Evolutionary conservation across 2,329 filamentous ascomycete genomes (phyloP).

Genomic region (Bipolaris oryzae): DNA sequence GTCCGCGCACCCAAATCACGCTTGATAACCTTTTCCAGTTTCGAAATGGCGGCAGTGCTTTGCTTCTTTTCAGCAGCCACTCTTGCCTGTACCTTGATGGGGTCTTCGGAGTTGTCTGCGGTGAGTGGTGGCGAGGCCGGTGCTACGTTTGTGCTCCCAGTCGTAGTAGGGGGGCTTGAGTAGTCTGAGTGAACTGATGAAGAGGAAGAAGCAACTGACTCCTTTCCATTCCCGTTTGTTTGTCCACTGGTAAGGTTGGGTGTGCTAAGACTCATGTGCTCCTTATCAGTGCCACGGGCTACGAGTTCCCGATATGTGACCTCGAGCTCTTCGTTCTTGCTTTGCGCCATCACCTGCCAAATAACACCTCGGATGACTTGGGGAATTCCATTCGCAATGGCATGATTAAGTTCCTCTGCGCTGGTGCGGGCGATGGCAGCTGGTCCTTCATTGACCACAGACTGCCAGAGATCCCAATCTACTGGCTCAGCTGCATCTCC

Average conservation of each 20-base stretch:
- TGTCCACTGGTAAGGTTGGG: constrained; percentile 56
- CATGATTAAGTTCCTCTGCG: constrained; percentile 84
- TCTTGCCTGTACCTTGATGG: constrained; percentile 68
- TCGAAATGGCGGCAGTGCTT: constrained; percentile 73
- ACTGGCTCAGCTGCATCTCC: constrained; percentile 73
- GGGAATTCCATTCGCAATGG: constrained; percentile 92
- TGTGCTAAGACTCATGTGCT: constrained; percentile 49
- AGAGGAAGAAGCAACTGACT: constrained; percentile 74
- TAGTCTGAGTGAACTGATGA: constrained; percentile 83
- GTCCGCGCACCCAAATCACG: constrained; percentile 90
- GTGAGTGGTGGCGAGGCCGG: constrained; percentile 61
- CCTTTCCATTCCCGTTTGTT: constrained; percentile 62
- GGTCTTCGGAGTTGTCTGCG: constrained; percentile 63
- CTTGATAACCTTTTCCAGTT: constrained; percentile 89
- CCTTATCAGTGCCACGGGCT: constrained; percentile 79
- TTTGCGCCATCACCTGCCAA: constrained; percentile 96
- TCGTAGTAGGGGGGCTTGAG: constrained; percentile 66
- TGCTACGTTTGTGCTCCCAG: constrained; percentile 47
- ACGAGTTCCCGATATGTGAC: constrained; percentile 82
- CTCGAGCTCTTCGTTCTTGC: constrained; percentile 91
- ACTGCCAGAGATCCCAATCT: constrained; percentile 99
- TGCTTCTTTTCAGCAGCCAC: constrained; percentile 73
- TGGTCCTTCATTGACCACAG: constrained; percentile 92
- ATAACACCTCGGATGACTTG: constrained; percentile 96
- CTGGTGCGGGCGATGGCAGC: constrained; percentile 86